phyloP scores from a whole-genome alignment of 192 early-diverging fungal species.

The Chytriomyces sp. region DNA sequence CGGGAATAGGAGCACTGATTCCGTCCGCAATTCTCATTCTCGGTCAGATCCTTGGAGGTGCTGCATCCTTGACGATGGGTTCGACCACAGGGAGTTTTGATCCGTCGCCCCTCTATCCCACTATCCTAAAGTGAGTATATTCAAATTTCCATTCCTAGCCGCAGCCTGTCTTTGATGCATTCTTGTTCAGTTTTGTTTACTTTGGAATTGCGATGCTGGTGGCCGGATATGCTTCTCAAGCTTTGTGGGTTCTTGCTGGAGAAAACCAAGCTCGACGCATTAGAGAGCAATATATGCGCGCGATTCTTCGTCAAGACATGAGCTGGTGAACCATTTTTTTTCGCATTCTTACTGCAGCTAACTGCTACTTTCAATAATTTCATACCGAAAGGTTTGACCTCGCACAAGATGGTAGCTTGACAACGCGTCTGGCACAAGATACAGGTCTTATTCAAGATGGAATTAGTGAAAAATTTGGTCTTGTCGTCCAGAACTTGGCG shows the following conservation, averaged over 20 bases:
- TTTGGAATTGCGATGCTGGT: slow-evolving; percentile 36
- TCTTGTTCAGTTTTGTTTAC: slow-evolving; percentile 18
- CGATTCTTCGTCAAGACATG: slow-evolving; percentile 34
- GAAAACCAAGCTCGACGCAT: slow-evolving; percentile 43
- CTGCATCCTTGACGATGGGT: not conserved
- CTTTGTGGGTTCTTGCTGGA: slow-evolving; percentile 37
- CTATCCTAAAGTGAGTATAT: no score
- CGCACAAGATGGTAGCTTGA: slow-evolving; percentile 47
- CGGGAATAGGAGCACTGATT: slow-evolving; percentile 26
- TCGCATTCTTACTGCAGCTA: not conserved
- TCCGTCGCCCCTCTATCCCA: slow-evolving; percentile 14
- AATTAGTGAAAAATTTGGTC: slow-evolving; percentile 55
- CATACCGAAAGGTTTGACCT: slow-evolving; percentile 37
- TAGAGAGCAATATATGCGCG: slow-evolving; percentile 33
- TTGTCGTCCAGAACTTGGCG: slow-evolving; percentile 36
- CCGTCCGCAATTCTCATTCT: slow-evolving; percentile 20
- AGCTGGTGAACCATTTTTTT: slow-evolving; percentile 4
- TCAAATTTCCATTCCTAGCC: no score
- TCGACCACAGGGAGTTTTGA: not conserved
- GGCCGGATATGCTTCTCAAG: slow-evolving; percentile 38
- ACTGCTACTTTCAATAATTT: not conserved
- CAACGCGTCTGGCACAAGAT: slow-evolving; percentile 49
- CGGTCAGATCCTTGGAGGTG: slow-evolving; percentile 14
- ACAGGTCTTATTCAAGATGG: slow-evolving; percentile 53
- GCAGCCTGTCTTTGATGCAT: no score